A percentile compares a stretch with the other conserved stretches of the same genome.
Evolutionary conservation across 2,329 filamentous ascomycete species (phyloP).

Genomic region (Xylariaceae sp.): DNA sequence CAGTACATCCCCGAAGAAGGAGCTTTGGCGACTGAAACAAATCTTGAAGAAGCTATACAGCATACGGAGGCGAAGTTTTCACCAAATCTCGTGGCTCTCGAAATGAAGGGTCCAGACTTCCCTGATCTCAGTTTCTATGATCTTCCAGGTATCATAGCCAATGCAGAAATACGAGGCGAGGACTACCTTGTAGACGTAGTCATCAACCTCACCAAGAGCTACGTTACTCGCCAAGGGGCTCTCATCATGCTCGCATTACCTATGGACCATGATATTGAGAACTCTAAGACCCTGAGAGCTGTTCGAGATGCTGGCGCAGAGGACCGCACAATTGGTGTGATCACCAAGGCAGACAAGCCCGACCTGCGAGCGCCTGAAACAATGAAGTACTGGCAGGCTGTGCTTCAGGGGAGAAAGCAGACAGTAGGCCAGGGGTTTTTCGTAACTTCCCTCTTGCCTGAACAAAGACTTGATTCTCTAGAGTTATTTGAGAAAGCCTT

Average conservation of each 20-base stretch:
- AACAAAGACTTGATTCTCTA: slow-evolving; percentile 44
- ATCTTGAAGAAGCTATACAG: slow-evolving; percentile 33
- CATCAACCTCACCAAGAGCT: slow-evolving; percentile 61
- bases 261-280: slow-evolving; percentile 71
- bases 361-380: slow-evolving; percentile 35
- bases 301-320: slow-evolving; percentile 53
- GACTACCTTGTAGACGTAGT: slow-evolving; percentile 66
- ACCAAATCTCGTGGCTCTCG: slow-evolving; percentile 71
- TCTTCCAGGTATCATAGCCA: slow-evolving; percentile 73
- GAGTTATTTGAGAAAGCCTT: slow-evolving; percentile 44
- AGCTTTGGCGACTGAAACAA: slow-evolving; percentile 30
- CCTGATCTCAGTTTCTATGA: slow-evolving; percentile 77
- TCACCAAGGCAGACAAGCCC: slow-evolving; percentile 77
- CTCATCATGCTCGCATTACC: slow-evolving; percentile 73
- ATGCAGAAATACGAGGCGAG: slow-evolving; percentile 55
- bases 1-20: slow-evolving; percentile 47
- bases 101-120: slow-evolving; percentile 64
- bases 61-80: slow-evolving; percentile 62
- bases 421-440: slow-evolving; percentile 67
- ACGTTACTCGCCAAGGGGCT: slow-evolving; percentile 62
- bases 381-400: slow-evolving; percentile 43
- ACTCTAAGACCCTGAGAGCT: slow-evolving; percentile 62
- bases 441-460: slow-evolving; percentile 61
- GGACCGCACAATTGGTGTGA: slow-evolving; percentile 61
- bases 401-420: slow-evolving; percentile 58